Evolutionary conservation across 805 yeast species (phyloP).

Genomic region (Zygosaccharomyces siamensis): DNA sequence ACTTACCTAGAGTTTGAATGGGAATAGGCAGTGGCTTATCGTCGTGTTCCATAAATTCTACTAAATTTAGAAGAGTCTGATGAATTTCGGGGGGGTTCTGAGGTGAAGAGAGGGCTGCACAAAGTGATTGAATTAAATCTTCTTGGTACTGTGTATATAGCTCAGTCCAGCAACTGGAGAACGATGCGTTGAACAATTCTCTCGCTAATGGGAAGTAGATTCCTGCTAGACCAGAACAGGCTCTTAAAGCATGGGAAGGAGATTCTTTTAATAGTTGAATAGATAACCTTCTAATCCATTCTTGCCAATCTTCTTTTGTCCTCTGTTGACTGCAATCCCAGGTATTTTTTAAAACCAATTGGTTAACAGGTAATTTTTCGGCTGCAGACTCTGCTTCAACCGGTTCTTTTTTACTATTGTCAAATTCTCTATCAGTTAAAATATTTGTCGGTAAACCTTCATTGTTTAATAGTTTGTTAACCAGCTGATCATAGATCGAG

Average conservation of each 20-base stretch:
- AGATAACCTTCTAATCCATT: conserved; percentile 86
- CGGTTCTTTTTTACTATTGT: conserved; percentile 36
- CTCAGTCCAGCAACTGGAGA: conserved; percentile 94
- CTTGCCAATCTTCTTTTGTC: conserved; percentile 96
- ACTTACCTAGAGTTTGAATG: conserved; percentile 82
- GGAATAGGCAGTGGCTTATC: conserved; percentile 90
- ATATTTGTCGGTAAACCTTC: conserved; percentile 82
- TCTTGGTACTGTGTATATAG: conserved; percentile 84
- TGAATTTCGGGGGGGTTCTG: conserved; percentile 94
- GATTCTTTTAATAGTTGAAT: conserved; percentile 85
- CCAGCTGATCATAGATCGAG: conserved; percentile 73
- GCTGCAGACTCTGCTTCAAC: conserved; percentile 57
- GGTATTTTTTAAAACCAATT: conserved; percentile 60
- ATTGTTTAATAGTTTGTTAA: conserved; percentile 68
- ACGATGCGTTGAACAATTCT: conserved; percentile 89
- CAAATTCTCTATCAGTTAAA: conserved; percentile 59
- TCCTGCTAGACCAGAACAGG: conserved; percentile 85
- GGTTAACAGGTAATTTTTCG: conserved; percentile 69
- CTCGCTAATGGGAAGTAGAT: conserved; percentile 83
- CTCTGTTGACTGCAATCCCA: conserved; percentile 92
- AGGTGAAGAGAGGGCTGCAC: conserved; percentile 82
- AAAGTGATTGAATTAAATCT: conserved; percentile 77
- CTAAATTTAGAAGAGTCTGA: conserved; percentile 80
- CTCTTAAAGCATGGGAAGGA: conserved; percentile 89
- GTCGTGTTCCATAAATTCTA: conserved; percentile 97